Evolutionary conservation across 176 grass and related monocot genomes (phyloP), one percentile per base, ranked within the genome.

Genomic region (Zoysia pacifica): DNA sequence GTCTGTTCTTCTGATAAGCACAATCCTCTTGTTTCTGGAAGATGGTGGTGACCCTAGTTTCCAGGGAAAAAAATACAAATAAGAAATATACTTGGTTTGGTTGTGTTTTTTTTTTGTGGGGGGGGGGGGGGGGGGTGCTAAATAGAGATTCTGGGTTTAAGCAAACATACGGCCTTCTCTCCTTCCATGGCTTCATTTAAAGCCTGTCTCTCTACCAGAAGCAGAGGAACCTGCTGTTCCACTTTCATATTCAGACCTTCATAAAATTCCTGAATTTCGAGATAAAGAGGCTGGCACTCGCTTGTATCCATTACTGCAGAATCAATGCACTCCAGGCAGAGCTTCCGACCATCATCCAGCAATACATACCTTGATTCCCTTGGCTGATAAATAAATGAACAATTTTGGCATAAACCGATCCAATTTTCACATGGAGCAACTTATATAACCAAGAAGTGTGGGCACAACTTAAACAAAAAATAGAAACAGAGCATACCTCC

Each of bases 161-260:
- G 74, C 3, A 36, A 80, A 77, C 90, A 68, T 81, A 99, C 93
- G 58, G 86, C 67, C 63, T 89, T 99, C 83, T 99, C 93, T 87
- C 97, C 97, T 86, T 99, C 93, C 97, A 99, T 89, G 52, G 93
- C 97, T 72, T 99, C 97, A 72, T 99, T 99, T 58, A 99, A 79
- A 84, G 97, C 93, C 82, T 99, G 97, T 69, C 93, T 93, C 87
- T 99, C 97, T 48, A 96, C 93, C 64, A 99, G 75, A 86, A 99
- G 92, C 42, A 99, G 80, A 63, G 97, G 97, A 82, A 99, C 88
- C 67, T 93, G 92, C 40, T 99, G 97, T 74, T 91, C 90, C 69
- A 99, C 77, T 88, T 92, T 96, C 97, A 99, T 99, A 79, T 99
- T 93, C 70, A 99, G 72, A 64, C 97, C 86, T 91, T 93, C 97